Evolutionary conservation across 176 grass and related monocot genomes (phyloP).

Genomic region (Oryza meyeriana): DNA sequence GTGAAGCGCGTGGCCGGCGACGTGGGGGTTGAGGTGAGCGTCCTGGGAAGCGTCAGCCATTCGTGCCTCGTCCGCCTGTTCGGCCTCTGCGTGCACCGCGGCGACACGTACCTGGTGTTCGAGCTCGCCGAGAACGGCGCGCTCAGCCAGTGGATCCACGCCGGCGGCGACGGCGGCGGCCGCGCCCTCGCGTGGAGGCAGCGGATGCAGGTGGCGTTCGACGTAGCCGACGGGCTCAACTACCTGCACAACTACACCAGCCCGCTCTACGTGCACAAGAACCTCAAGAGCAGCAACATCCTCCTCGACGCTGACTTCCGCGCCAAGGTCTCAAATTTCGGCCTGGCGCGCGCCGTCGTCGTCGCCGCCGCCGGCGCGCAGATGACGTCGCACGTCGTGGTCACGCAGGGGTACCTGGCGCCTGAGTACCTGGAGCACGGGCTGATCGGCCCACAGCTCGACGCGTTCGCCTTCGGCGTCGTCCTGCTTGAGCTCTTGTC

Average conservation of each 20-base stretch:
- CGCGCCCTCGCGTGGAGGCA: conserved; percentile 48
- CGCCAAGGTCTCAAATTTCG: conserved; percentile 68
- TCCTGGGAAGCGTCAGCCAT: conserved; percentile 57
- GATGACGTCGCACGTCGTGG: conserved; percentile 68
- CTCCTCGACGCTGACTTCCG: conserved; percentile 63
- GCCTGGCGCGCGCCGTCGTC: conserved; percentile 53
- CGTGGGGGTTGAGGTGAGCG: conserved; percentile 48
- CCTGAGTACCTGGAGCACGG: conserved; percentile 83
- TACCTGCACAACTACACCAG: conserved; percentile 82
- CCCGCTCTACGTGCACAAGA: conserved; percentile 81
- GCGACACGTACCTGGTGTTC: conserved; percentile 75
- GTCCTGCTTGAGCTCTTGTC: conserved; percentile 76
- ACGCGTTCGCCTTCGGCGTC: conserved; percentile 85
- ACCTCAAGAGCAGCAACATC: conserved; percentile 69
- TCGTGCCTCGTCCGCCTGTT: conserved; percentile 53
- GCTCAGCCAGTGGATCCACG: conserved; percentile 74
- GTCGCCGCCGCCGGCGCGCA: conserved; percentile 23
- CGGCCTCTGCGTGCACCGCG: conserved; percentile 62
- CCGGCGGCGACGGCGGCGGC: background rate
- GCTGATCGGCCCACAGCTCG: conserved; percentile 63
- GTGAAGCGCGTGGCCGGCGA: conserved; percentile 49
- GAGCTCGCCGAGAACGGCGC: conserved; percentile 69
- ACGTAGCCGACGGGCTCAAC: conserved; percentile 64
- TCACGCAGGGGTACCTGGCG: conserved; percentile 73
- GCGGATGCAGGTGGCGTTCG: conserved; percentile 60